These are phyloP conservation scores for Amanita polypyramis DNA, from an alignment of 768 basidiomycete species.

Conservation along the genomic window DNA sequence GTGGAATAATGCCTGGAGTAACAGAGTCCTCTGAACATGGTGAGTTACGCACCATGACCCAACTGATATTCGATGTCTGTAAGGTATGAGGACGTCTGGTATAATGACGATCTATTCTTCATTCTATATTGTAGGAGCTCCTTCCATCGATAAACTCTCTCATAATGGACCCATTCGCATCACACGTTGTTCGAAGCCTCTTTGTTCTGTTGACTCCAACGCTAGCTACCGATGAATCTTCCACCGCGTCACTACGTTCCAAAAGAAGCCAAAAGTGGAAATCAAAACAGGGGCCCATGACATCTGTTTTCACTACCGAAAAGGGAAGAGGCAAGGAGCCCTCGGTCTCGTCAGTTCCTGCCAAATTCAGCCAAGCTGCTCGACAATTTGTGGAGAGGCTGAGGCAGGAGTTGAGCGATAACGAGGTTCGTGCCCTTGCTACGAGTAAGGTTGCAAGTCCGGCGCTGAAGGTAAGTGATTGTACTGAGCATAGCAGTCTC, in stretches of 20 bases:
- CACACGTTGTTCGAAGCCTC: slow-evolving; percentile 79
- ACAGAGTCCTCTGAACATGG: slow-evolving; percentile 42
- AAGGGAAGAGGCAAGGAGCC: slow-evolving; percentile 26
- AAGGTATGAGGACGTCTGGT: slow-evolving; percentile 31
- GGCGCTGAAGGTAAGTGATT: slow-evolving; percentile 47
- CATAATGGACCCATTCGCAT: slow-evolving; percentile 80
- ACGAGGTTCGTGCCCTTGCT: slow-evolving; percentile 71
- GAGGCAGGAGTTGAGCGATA: slow-evolving; percentile 42
- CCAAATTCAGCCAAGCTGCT: slow-evolving; percentile 37
- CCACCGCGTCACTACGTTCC: slow-evolving; percentile 49
- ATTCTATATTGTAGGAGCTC: slow-evolving; percentile 46
- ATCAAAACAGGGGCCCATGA: slow-evolving; percentile 69
- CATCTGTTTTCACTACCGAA: slow-evolving; percentile 55
- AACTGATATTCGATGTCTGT: slow-evolving; percentile 52
- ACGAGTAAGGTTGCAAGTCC: slow-evolving; percentile 73
- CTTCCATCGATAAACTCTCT: slow-evolving; percentile 50
- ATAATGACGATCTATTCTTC: not conserved
- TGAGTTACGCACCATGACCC: slow-evolving; percentile 56
- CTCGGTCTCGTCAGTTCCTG: slow-evolving; percentile 23
- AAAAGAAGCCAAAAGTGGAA: slow-evolving; percentile 83
- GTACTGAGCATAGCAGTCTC: slow-evolving; percentile 7
- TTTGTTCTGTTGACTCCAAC: slow-evolving; percentile 68
- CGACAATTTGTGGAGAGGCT: slow-evolving; percentile 39
- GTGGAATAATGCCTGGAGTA: slow-evolving; percentile 40
- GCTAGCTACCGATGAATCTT: slow-evolving; percentile 24